Conservation (phyloP, 2,329 filamentous ascomycete species). For the Neofusicoccum umdonicola region DNA sequence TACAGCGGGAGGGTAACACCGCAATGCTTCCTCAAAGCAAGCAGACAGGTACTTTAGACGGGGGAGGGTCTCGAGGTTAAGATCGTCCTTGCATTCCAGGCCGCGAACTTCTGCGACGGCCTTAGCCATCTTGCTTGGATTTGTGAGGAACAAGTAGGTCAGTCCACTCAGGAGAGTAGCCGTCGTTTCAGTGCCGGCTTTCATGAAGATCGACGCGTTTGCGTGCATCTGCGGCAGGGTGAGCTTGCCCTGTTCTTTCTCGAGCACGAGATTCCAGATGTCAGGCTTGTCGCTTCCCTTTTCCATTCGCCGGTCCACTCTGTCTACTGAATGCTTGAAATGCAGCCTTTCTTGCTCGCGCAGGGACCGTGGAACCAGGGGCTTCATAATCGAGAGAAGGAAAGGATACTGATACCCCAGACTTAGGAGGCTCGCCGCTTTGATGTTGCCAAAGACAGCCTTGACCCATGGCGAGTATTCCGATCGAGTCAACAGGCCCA, state of each 20-base stretch:
- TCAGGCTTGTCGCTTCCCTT: constrained; percentile 22
- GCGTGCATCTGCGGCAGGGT: constrained; percentile 37
- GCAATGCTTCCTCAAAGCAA: constrained; percentile 41
- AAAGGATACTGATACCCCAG: not conserved
- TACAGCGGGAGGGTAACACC: constrained; percentile 43
- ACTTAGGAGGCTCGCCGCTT: not conserved
- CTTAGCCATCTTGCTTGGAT: constrained; percentile 26
- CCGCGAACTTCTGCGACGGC: constrained; percentile 30
- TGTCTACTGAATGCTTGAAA: constrained; percentile 3
- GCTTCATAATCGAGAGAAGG: not conserved
- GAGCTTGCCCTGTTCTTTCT: constrained; percentile 19
- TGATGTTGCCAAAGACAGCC: constrained; percentile 29
- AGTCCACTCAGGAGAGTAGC: constrained; percentile 41
- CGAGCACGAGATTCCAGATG: constrained; percentile 41
- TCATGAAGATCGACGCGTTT: constrained; percentile 38
- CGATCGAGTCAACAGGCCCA: constrained; percentile 29
- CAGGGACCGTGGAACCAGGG: not conserved
- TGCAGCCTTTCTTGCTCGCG: not conserved
- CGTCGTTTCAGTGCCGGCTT: constrained; percentile 48
- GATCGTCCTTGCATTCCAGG: constrained; percentile 27
- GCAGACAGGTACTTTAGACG: constrained; percentile 39
- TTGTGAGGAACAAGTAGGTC: constrained; percentile 34
- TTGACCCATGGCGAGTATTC: constrained; percentile 34
- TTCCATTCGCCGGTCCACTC: constrained; percentile 26
- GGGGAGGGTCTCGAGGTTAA: constrained; percentile 31